phyloP scores from a whole-genome alignment of 352 stramenopile genomes.

The Phytopythium cucurbitacearum region DNA sequence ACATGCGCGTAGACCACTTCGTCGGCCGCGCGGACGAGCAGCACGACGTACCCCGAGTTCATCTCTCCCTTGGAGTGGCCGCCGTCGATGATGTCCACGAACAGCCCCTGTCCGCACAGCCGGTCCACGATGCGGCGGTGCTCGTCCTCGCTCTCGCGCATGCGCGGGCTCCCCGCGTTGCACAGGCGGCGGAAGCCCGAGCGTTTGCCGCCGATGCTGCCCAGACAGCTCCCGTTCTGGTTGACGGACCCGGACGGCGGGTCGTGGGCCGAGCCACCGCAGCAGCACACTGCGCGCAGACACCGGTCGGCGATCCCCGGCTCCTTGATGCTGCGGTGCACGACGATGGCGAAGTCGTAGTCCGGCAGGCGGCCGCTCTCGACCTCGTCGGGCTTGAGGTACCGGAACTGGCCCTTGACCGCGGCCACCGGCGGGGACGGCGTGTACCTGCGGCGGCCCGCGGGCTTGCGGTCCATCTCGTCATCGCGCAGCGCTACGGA shows the following conservation, averaged over 20 bases:
- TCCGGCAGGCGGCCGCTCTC: slow-evolving; percentile 39
- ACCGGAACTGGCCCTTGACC: slow-evolving; percentile 53
- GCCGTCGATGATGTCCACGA: slow-evolving; percentile 84
- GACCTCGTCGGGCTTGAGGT: slow-evolving; percentile 83
- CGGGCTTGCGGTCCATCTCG: slow-evolving; percentile 11
- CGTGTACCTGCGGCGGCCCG: slow-evolving; percentile 17
- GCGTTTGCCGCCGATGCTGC: slow-evolving; percentile 23
- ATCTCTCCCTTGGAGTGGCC: slow-evolving; percentile 78
- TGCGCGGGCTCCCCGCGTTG: slow-evolving; percentile 34
- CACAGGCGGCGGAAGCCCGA: slow-evolving; percentile 68
- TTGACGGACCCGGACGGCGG: neutral
- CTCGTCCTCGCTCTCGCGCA: slow-evolving; percentile 74
- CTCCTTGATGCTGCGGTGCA: slow-evolving; percentile 56
- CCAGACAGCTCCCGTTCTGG: neutral
- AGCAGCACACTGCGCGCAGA: slow-evolving; percentile 36
- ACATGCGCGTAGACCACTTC: slow-evolving; percentile 56
- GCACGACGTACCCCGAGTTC: slow-evolving; percentile 75
- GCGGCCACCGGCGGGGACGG: slow-evolving; percentile 12
- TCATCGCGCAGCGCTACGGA: slow-evolving; percentile 23
- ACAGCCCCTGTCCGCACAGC: slow-evolving; percentile 58
- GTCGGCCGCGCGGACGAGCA: slow-evolving; percentile 63
- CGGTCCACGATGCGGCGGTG: slow-evolving; percentile 78
- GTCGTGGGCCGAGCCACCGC: slow-evolving; percentile 11
- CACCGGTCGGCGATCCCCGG: slow-evolving; percentile 25
- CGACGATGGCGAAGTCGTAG: slow-evolving; percentile 83